phyloP scores from a whole-genome alignment of 352 stramenopile species.

The Phytophthora aleatoria region DNA sequence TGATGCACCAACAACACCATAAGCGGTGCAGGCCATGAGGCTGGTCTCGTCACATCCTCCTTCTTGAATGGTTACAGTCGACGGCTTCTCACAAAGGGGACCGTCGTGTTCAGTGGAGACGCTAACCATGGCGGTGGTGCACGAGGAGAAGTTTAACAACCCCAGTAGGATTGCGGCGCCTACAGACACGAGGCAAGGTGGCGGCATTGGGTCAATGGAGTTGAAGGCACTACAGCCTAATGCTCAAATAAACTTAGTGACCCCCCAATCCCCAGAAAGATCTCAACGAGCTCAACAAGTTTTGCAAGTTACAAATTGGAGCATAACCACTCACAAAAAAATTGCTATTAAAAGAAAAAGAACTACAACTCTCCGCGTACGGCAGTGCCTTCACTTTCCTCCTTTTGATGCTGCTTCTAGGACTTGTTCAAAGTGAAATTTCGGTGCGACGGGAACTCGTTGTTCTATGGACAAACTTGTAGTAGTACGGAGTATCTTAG shows the following conservation, averaged over 20 bases:
- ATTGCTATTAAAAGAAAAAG: no score
- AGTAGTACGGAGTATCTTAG: no score
- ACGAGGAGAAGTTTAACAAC: background rate
- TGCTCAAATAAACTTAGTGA: background rate
- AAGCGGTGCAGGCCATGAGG: conserved; percentile 1
- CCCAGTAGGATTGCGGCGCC: background rate
- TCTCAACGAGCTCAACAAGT: no score
- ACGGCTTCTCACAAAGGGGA: background rate
- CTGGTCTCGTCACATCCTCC: conserved; percentile 2
- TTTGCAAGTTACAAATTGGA: no score
- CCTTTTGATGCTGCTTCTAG: no score
- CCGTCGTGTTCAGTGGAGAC: background rate
- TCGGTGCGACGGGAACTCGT: no score
- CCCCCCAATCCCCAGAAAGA: no score
- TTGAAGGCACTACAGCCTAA: background rate
- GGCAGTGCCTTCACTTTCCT: no score
- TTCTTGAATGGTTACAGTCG: background rate
- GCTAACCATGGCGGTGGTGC: background rate
- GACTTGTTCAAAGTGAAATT: no score
- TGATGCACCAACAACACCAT: background rate
- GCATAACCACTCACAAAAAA: no score
- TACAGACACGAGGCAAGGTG: background rate
- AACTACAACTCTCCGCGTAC: no score
- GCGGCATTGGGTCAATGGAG: background rate
- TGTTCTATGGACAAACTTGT: no score